A percentile compares a stretch with the other conserved stretches of the same genome.
These are phyloP conservation scores for Lactifluus piperatus DNA, from an alignment of 768 basidiomycete species.

Conservation along the genomic window DNA sequence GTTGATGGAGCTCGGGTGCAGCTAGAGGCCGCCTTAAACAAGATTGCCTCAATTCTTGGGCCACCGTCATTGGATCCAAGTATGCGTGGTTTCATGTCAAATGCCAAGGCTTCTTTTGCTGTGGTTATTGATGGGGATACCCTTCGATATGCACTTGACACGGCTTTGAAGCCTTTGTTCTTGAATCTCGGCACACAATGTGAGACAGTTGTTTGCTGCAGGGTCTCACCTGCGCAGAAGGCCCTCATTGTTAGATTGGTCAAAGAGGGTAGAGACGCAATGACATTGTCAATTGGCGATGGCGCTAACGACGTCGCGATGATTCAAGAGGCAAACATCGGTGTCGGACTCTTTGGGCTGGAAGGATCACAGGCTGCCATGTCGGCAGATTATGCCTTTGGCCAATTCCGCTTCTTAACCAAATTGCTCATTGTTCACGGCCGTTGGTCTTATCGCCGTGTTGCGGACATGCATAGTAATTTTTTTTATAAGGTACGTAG, in stretches of 20 bases:
- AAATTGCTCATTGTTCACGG: slow-evolving; percentile 91
- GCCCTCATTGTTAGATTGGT: slow-evolving; percentile 94
- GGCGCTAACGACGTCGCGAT: slow-evolving; percentile 98
- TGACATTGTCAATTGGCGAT: slow-evolving; percentile 96
- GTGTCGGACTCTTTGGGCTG: slow-evolving; percentile 85
- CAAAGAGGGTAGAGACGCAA: slow-evolving; percentile 90
- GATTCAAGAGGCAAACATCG: slow-evolving; percentile 99
- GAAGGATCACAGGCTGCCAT: slow-evolving; percentile 98
- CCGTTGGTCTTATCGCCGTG: slow-evolving; percentile 92
- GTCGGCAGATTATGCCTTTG: slow-evolving; percentile 98
- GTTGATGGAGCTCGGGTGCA: slow-evolving; percentile 68
- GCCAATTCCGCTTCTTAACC: slow-evolving; percentile 91
- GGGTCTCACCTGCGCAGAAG: slow-evolving; percentile 96
- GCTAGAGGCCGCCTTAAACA: slow-evolving; percentile 89
- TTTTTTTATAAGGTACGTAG: slow-evolving; percentile 91
- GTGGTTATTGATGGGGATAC: slow-evolving; percentile 97
- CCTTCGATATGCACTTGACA: slow-evolving; percentile 67
- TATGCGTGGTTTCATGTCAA: slow-evolving; percentile 58
- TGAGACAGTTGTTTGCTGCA: slow-evolving; percentile 96
- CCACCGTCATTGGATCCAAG: slow-evolving; percentile 55
- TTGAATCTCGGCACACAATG: slow-evolving; percentile 91
- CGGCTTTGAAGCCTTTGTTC: slow-evolving; percentile 76
- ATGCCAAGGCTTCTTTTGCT: slow-evolving; percentile 71
- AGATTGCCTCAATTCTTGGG: slow-evolving; percentile 81
- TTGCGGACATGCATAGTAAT: slow-evolving; percentile 95